Percentiles rank a stretch among this genome's conserved stretches.
These are phyloP conservation scores for Conticribra weissflogii DNA, from an alignment of 108 stramenopile species.

Conservation along the genomic window DNA sequence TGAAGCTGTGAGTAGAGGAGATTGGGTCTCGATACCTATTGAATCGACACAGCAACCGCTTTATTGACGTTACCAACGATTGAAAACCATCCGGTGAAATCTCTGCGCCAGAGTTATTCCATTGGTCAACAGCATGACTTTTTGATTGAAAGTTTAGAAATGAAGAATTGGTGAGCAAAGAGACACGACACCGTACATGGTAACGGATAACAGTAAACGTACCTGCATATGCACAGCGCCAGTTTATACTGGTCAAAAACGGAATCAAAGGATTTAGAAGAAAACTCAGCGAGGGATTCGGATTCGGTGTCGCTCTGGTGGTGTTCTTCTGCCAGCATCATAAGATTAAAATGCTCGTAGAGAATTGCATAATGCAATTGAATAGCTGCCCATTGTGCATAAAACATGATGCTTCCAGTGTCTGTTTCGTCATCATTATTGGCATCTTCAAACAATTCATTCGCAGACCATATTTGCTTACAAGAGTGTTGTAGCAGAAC, in stretches of 20 bases:
- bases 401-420: constrained; percentile 18
- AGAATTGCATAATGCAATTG: constrained; percentile 35
- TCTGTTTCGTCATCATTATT: constrained; percentile 1
- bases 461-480: constrained; percentile 29
- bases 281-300: neutral
- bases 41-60: constrained; percentile 31
- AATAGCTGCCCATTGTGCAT: constrained; percentile 45
- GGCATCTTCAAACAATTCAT: constrained; percentile 11
- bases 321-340: neutral
- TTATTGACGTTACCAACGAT: constrained; percentile 35
- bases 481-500: constrained; percentile 21
- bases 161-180: neutral
- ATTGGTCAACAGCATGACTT: constrained; percentile 28
- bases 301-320: neutral
- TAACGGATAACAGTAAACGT: neutral
- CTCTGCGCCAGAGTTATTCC: constrained; percentile 16
- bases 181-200: neutral
- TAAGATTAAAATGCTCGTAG: constrained; percentile 21
- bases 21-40: constrained; percentile 24
- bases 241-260: constrained; percentile 16
- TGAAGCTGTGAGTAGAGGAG: constrained; percentile 26
- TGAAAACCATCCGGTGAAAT: constrained; percentile 11
- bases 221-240: constrained; percentile 28
- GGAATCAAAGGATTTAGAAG: constrained; percentile 3
- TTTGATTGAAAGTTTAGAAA: neutral